A percentile compares a stretch with the other conserved stretches of the same genome.
These are phyloP conservation scores for Ophiocordyceps polyrhachis-furcata DNA, from an alignment of 2,329 filamentous ascomycete species.

Conservation along the genomic window DNA sequence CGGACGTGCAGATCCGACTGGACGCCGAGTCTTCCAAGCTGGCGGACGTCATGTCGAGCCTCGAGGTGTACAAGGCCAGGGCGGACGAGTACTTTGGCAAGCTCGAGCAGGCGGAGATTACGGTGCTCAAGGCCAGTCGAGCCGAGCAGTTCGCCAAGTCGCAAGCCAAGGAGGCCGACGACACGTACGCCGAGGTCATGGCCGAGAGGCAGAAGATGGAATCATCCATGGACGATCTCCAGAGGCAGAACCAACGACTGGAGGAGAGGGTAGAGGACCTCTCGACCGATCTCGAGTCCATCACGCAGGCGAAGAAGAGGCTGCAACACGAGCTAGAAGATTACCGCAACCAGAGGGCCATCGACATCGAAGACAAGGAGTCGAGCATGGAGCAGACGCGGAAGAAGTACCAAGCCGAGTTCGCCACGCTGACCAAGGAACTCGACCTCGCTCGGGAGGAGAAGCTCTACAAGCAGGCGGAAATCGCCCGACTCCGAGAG, in stretches of 20 bases:
- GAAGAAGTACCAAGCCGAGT: conserved; percentile 92
- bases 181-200: conserved; percentile 78
- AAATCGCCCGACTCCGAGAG: conserved; percentile 77
- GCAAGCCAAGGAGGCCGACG: conserved; percentile 78
- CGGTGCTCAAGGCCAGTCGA: conserved; percentile 76
- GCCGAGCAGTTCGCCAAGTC: conserved; percentile 89
- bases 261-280: conserved; percentile 87
- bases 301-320: conserved; percentile 76
- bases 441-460: conserved; percentile 87
- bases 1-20: conserved; percentile 81
- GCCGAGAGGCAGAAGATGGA: conserved; percentile 86
- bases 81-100: conserved; percentile 96
- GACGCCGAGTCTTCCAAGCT: conserved; percentile 78
- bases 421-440: conserved; percentile 76
- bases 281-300: conserved; percentile 71
- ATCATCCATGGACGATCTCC: conserved; percentile 67
- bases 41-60: conserved; percentile 64
- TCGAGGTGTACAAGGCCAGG: conserved; percentile 76
- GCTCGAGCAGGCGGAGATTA: conserved; percentile 89
- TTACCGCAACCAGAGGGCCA: conserved; percentile 84
- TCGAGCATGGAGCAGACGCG: conserved; percentile 89
- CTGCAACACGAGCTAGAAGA: conserved; percentile 96
- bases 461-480: conserved; percentile 64
- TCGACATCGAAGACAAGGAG: conserved; percentile 94
- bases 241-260: conserved; percentile 72